Conservation (phyloP, 2,329 filamentous ascomycete species). For the Tolypocladium album region DNA sequence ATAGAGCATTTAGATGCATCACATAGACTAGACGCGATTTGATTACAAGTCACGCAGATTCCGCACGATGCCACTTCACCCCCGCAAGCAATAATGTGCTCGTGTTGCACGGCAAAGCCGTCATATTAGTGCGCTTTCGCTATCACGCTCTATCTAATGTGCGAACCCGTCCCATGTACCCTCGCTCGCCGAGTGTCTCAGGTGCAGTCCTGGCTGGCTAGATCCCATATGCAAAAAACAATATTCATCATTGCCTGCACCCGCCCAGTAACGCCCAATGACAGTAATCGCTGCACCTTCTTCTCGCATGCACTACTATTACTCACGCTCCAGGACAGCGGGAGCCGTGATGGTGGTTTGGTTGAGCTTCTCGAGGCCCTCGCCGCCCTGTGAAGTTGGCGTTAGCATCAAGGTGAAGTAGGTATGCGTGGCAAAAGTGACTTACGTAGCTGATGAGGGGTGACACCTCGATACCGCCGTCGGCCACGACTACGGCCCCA, state of each 20-base stretch:
- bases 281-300: background rate
- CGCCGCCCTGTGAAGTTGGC: constrained; percentile 37
- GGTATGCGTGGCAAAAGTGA: constrained; percentile 15
- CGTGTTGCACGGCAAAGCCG: background rate
- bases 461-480: constrained; percentile 75
- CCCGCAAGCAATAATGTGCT: background rate
- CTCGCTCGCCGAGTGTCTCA: background rate
- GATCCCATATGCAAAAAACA: background rate
- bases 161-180: background rate
- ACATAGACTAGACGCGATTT: background rate
- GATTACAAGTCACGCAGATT: background rate
- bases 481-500: constrained; percentile 62
- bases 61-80: background rate
- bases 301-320: constrained; percentile 3
- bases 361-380: constrained; percentile 47
- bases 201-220: background rate
- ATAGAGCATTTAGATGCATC: constrained; percentile 1
- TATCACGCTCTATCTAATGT: background rate
- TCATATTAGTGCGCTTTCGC: background rate
- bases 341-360: constrained; percentile 43
- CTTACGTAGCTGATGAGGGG: constrained; percentile 92
- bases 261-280: background rate
- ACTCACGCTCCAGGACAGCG: constrained; percentile 37
- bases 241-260: background rate
- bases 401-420: constrained; percentile 3